Evolutionary conservation across 2,329 filamentous ascomycete species (phyloP).

Genomic region (Myriosclerotinia duriaeana): DNA sequence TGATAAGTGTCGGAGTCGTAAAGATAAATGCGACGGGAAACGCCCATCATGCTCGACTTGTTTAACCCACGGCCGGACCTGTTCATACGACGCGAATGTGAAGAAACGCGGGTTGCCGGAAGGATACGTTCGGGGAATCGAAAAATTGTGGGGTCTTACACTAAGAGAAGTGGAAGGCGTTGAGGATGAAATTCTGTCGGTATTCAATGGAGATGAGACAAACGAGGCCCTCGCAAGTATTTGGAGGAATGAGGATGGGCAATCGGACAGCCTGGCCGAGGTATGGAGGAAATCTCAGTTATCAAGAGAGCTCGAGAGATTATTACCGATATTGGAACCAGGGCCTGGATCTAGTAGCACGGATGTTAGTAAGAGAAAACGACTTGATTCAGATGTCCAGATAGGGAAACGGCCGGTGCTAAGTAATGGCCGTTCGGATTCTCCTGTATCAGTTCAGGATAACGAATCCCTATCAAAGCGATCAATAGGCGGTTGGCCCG

Average conservation of each 20-base stretch:
- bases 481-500: constrained; percentile 15
- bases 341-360: constrained; percentile 11
- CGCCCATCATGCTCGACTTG: constrained; percentile 64
- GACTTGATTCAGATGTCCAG: constrained; percentile 32
- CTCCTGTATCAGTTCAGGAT: constrained; percentile 5
- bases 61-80: constrained; percentile 50
- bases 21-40: constrained; percentile 61
- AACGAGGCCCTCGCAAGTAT: constrained; percentile 37
- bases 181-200: constrained; percentile 49
- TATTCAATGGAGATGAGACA: constrained; percentile 46
- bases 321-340: constrained; percentile 37
- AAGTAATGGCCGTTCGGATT: constrained; percentile 1
- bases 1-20: constrained; percentile 53
- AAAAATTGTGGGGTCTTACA: constrained; percentile 57
- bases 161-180: constrained; percentile 51
- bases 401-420: constrained; percentile 24
- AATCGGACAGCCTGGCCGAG: constrained; percentile 36
- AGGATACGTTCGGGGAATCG: constrained; percentile 74
- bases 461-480: neutral
- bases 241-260: constrained; percentile 37
- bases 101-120: constrained; percentile 78
- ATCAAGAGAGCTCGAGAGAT: constrained; percentile 37
- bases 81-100: constrained; percentile 67
- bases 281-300: constrained; percentile 40
- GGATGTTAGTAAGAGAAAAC: constrained; percentile 35